Evolutionary conservation across 208 protist species (phyloP).

Genomic region (Balamuthia mandrillaris): DNA sequence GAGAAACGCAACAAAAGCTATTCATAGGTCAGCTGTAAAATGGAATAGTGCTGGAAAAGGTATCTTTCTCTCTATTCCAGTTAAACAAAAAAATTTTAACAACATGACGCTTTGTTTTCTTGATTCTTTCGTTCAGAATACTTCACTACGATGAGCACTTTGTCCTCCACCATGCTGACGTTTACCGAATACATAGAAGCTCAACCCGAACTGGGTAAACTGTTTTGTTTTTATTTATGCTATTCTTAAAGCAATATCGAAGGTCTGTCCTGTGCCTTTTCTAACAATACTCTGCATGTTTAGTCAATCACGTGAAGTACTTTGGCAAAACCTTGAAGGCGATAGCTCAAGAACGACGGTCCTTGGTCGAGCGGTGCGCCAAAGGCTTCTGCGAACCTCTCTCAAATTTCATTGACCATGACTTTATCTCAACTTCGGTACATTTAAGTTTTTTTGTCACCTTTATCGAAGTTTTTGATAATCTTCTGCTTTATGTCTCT

Average conservation of each 20-base stretch:
- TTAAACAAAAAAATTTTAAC: not conserved
- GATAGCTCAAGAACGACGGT: not conserved
- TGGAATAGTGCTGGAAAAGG: not conserved
- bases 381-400: not conserved
- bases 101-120: not conserved
- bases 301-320: not conserved
- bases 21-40: not conserved
- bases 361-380: not conserved
- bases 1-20: not conserved
- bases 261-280: not conserved
- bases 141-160: not conserved
- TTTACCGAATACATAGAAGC: not conserved
- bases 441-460: too few relatives aligned
- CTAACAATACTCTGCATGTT: not conserved
- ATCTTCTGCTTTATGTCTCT: not conserved
- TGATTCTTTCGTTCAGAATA: not conserved
- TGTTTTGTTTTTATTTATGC: not conserved
- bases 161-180: not conserved
- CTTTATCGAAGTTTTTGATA: too few relatives aligned
- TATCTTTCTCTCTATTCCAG: not conserved
- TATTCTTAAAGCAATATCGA: not conserved
- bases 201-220: not conserved
- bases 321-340: slow-evolving; percentile 31
- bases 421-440: slow-evolving; percentile 22
- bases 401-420: slow-evolving; percentile 8